A percentile compares a stretch with the other conserved stretches of the same genome.
These are phyloP conservation scores for Termitomyces sp. DNA, from an alignment of 768 basidiomycete species.

Conservation along the genomic window DNA sequence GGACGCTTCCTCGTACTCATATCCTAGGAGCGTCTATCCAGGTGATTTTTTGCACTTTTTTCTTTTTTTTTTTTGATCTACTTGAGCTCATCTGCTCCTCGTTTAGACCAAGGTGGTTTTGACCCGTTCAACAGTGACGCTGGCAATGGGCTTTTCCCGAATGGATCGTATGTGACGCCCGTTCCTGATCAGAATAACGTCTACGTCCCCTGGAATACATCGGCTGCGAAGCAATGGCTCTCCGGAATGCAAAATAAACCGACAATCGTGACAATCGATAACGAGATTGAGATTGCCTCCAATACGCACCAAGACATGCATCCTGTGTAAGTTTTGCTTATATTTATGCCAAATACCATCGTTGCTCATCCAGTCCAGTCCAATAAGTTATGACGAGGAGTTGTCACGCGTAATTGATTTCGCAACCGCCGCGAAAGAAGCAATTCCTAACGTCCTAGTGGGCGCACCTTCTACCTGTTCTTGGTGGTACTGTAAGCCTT, in stretches of 20 bases:
- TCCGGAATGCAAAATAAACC: slow-evolving; percentile 45
- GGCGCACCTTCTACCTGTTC: slow-evolving; percentile 46
- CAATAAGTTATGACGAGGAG: slow-evolving; percentile 51
- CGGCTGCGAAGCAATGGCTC: slow-evolving; percentile 42
- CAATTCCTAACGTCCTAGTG: slow-evolving; percentile 40
- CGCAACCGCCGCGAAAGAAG: slow-evolving; percentile 39
- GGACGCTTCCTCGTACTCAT: slow-evolving; percentile 51
- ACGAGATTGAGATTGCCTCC: slow-evolving; percentile 55
- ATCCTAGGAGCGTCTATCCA: slow-evolving; percentile 40
- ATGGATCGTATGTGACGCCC: slow-evolving; percentile 43
- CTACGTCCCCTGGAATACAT: slow-evolving; percentile 48
- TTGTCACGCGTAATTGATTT: slow-evolving; percentile 41
- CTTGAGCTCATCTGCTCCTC: not conserved
- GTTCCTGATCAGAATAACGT: slow-evolving; percentile 34
- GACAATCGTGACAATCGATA: slow-evolving; percentile 45
- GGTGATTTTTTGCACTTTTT: slow-evolving; percentile 24
- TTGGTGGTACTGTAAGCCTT: slow-evolving; percentile 42
- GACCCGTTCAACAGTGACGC: slow-evolving; percentile 49
- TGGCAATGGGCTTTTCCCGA: slow-evolving; percentile 46
- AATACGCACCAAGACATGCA: slow-evolving; percentile 59
- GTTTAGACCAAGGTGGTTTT: slow-evolving; percentile 37
- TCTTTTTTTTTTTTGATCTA: not conserved
- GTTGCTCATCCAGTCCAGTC: slow-evolving; percentile 23
- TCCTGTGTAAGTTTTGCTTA: slow-evolving; percentile 30
- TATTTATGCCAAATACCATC: not conserved